Evolutionary conservation across 2,329 filamentous ascomycete species (phyloP), one percentile per base, ranked within the genome.

Genomic region (Fulvia fulva): DNA sequence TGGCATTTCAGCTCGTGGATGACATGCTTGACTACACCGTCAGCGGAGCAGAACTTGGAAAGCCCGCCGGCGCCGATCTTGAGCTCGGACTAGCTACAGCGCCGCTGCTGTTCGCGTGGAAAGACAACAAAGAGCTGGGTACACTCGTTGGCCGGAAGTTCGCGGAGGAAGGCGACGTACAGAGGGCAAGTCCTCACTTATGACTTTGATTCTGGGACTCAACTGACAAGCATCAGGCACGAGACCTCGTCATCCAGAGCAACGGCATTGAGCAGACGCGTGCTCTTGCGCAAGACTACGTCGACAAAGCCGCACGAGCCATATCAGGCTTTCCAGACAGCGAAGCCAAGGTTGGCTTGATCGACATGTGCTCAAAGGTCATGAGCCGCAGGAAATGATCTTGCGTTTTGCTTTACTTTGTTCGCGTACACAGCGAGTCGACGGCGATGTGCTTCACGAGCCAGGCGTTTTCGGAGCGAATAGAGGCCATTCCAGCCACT

Each of bases 11-110:
- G 80, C 82, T 99, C 9, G 93, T 99, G 16, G 94, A 99, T 72
- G 94, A 99, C 73, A 90, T 99, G 88, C 81, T 99, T 68, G 94
- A 99, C 75, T 99, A 97, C 74, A 97, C 94, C 0, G 84, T 91
- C 61, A 91, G 84, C 55, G 91, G 87, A 44, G 82, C 84, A 59
- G 91, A 97, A 73, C 78, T 99, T 44, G 94, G 94, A 23, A 99
- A 99, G 77, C 94, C 94, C 2, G 90, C 93, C 5, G 94, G 93
- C 43, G 94, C 94, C 28, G 94, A 99, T 75, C 76, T 99, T 62
- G 91, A 97, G 76, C 79, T 99, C 28, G 94, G 94, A 4, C 81
- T 99, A 57, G 94, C 94, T 45, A 99, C 94, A 12, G 94, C 94
- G 12, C 94, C 94, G 16, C 77, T 99, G 63, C 78, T 99, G 44